A percentile compares a stretch with the other conserved stretches of the same genome.
phyloP scores from a whole-genome alignment of 371 early-diverging fungal species.

The Haplosporangium sp. region DNA sequence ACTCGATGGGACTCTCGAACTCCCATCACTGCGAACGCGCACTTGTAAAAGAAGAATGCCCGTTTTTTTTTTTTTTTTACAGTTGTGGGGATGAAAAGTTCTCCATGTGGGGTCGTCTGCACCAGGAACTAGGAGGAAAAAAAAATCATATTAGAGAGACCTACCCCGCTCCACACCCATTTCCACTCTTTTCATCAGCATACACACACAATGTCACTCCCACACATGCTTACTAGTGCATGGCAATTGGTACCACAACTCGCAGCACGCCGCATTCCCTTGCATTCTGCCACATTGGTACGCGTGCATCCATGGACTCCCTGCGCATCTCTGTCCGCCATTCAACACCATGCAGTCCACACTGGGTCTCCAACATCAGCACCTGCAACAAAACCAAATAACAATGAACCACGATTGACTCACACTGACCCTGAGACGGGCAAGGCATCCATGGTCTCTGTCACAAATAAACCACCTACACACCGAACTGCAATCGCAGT shows the following conservation, averaged over 20 bases:
- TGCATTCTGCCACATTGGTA: no score
- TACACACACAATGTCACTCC: no score
- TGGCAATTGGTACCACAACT: no score
- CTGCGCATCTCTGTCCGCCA: background rate
- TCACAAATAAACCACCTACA: constrained; percentile 73
- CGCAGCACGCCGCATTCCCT: no score
- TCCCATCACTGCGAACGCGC: background rate
- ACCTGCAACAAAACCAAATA: background rate
- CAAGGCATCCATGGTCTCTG: constrained; percentile 87
- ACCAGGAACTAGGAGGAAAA: background rate
- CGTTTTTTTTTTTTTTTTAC: background rate
- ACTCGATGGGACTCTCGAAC: no score
- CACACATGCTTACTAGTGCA: no score
- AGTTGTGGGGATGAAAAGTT: background rate
- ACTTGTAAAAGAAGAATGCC: background rate
- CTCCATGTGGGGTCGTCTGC: background rate
- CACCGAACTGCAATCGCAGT: constrained; percentile 79
- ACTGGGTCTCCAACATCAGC: background rate
- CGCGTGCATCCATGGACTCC: background rate
- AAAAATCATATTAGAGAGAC: no score
- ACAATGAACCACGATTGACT: constrained; percentile 61
- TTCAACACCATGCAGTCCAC: background rate
- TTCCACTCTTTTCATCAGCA: no score
- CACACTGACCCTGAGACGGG: constrained; percentile 83
- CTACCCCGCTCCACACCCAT: no score